Evolutionary conservation across 257 asterid genomes (phyloP), one percentile per base, ranked within the genome.

Genomic region (Cynanchum wilfordii): DNA sequence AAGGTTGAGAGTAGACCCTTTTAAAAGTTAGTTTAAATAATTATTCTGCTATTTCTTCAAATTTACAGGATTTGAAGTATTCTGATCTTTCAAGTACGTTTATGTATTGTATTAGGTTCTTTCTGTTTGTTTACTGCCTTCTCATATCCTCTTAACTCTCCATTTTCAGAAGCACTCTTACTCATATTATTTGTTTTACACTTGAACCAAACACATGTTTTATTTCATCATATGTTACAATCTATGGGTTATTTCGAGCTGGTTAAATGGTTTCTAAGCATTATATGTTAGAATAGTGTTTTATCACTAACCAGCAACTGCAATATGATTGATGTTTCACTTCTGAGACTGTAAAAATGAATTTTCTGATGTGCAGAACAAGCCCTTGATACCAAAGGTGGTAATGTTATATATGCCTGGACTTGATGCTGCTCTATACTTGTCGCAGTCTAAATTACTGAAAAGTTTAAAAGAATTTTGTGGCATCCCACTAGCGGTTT

Each of bases 391-490:
- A 77, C 90, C 95, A 71, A 94, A 91, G 79, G 96, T 94, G 63
- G 91, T 92, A 73, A 89, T 94, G 96, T 87, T 94, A 57, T 91
- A 95, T 85, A 70, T 92, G 79, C 98, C 97, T 74, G 98, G 99
- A 72, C 96, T 95, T 81, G 98, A 90, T 82, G 97, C 98, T 47
- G 97, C 95, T n/a, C 80, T 92, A 73, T 95, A 87, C 81, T 82
- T 92, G 74, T 90, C 96, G 9, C 95, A 92, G 76, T 87, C 98
- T 56, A 91, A 87, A 79, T 40, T 86, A 63, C 87, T 92, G 71
- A 88, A 80, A 49, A 75, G 88, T 84, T 82, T 95, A 70, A 90
- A 86, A 82, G 89, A 88, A 79, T 85, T 81, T 63, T 88, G 93
- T 80, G 98, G 97, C 65, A 80, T 90, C 79, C 98, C 99, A 29